Percentiles rank a stretch among this genome's conserved stretches.
These are phyloP conservation scores for Mimosa pudica DNA, from an alignment of 306 rosid genomes.

Conservation along the genomic window DNA sequence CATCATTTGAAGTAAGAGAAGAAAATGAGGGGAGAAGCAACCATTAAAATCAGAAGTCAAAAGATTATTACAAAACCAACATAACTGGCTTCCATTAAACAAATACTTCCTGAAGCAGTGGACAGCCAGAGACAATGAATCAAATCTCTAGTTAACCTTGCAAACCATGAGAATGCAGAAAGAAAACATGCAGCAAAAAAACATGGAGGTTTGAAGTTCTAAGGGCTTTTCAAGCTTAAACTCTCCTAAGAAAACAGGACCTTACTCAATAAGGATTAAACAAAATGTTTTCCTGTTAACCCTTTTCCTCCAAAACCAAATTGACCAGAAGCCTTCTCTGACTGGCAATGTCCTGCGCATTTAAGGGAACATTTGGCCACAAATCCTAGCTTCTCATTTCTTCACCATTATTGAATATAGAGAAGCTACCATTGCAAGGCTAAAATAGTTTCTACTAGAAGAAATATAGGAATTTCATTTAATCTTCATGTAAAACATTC, in stretches of 20 bases:
- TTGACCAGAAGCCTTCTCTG: neutral
- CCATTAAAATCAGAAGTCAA: neutral
- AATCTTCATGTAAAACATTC: neutral
- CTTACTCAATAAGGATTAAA: neutral
- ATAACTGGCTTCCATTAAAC: neutral
- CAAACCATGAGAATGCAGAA: neutral
- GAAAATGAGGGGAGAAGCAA: neutral
- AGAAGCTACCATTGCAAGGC: slow-evolving; percentile 12
- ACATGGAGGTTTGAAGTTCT: neutral
- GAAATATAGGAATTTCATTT: neutral
- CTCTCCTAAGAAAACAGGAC: neutral
- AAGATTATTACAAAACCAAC: neutral
- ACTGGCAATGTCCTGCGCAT: slow-evolving; percentile 7
- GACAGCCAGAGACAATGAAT: neutral
- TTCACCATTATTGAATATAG: neutral
- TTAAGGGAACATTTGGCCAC: neutral
- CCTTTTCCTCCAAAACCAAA: neutral
- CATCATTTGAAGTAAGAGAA: neutral
- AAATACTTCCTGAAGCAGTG: neutral
- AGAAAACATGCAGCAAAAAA: neutral
- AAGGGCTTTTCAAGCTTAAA: neutral
- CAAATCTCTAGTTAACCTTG: neutral
- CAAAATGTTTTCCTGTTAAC: neutral
- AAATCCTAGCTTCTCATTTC: neutral
- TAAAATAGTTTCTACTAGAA: neutral